Base-by-base conservation (phyloP, 2,329 filamentous ascomycete species). In the Chrysoporthe puriensis region DNA sequence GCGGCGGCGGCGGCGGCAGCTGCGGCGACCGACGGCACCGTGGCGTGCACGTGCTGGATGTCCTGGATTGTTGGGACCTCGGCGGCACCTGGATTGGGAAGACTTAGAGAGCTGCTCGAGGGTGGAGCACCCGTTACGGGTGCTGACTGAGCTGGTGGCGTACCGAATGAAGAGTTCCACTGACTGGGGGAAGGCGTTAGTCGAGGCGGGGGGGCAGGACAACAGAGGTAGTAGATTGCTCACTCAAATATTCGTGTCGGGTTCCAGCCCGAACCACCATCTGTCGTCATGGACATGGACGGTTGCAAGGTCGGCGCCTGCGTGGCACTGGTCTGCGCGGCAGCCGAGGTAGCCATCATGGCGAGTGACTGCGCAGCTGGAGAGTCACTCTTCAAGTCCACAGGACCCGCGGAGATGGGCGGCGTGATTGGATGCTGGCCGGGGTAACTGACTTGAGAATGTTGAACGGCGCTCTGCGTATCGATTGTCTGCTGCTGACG, bases 121-220 rank as follows among this genome's bases (percentile, higher is more conserved):
- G 82, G 77, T 64, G 66, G 68, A 73, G 78, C 79, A 73, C 80
- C 76, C 69, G 81, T 77, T 67, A 75, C 75, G 70, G 78, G 77
- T 70, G 80, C 78, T 71, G 81, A 75, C 74, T 84, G 81, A 73
- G 80, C 79, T 72, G 82, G 79, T 69, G 88, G 88, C 78, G 90
- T 92, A 83, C 93, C 92, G 82, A 97, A 98, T 72, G 95, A 94
- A 76, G 91, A 90, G 79, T 97, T 94, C 94, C 95, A 98, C 83
- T 97, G 93, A 79, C 94, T 97, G 9, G 5, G 8, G 8, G 63
- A 67, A 44, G 13, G 57, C 46, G 65, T 73, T 70, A 76, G 70
- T 52, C 42, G 56, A 43, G 50, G 13, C 43, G 11, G 61, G 71
- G 34, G 62, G 21, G 34, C 64, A 69, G 46, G 67, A 72, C 26